Evolutionary conservation across 2,329 filamentous ascomycete genomes (phyloP).

Genomic region (Colletotrichum agaves): DNA sequence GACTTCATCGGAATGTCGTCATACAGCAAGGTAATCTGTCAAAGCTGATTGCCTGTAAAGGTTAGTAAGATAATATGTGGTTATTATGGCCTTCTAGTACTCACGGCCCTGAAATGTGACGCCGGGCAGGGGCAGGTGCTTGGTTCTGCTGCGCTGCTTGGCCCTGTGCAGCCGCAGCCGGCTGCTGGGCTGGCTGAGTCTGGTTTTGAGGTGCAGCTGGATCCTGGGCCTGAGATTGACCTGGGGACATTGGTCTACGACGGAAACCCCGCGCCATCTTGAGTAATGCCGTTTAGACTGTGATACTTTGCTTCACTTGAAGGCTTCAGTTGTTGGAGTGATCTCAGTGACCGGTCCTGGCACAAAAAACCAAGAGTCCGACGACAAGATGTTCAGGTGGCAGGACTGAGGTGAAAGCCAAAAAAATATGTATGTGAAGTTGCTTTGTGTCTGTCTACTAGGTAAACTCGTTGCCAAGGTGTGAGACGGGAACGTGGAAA

Average conservation of each 20-base stretch:
- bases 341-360: background rate
- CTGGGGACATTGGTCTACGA: background rate
- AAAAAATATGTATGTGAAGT: background rate
- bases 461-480: background rate
- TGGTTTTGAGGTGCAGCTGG: background rate
- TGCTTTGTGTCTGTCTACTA: background rate
- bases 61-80: background rate
- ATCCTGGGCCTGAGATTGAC: constrained; percentile 13
- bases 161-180: background rate
- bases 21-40: constrained; percentile 63
- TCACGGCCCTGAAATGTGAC: constrained; percentile 35
- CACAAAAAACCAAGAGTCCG: background rate
- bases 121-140: constrained; percentile 6
- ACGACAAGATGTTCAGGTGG: no score
- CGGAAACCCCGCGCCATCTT: constrained; percentile 1
- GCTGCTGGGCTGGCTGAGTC: constrained; percentile 14
- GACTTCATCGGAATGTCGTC: constrained; percentile 32
- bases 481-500: no score
- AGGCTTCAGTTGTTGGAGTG: background rate
- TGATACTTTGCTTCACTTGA: background rate
- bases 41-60: constrained; percentile 59
- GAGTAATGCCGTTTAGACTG: background rate
- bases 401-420: background rate
- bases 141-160: constrained; percentile 21
- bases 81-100: background rate